Base-by-base conservation (phyloP, 768 basidiomycete species). In the Hydnum rufescens region DNA sequence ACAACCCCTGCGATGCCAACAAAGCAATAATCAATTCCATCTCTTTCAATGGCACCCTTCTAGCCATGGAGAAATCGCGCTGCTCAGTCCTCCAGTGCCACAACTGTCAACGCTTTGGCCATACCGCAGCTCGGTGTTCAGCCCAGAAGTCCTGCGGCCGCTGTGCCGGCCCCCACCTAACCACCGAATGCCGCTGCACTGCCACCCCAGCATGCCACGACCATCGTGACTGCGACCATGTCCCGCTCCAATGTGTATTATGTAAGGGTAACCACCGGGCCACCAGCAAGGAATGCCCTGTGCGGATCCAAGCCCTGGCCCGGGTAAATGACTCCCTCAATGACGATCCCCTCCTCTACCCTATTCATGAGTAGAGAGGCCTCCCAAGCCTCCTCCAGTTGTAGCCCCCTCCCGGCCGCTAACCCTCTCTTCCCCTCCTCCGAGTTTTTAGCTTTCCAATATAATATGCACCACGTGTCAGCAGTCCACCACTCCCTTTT, bases 61-160 rank as follows among this genome's bases (percentile, higher is more conserved):
- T 13, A 13, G 13, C 22, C 13, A 39, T 22, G 22, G 25, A 53
- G 28, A 54, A 54, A 34, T 30, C 49, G 23, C 53, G 49, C 18
- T 34, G 50, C 30, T 49, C 51, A 23, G 23, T 54, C 18, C 25
- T 51, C 29, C 53, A 54, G 34, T 54, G 53, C 39, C 53, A 54
- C 49, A 53, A 54, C 28, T 54, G 53, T 28, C 51, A 54, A 32
- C 47, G 47, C 4, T 51, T 51, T 32, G 49, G 49, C 29, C 53
- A 54, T 39, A 54, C 53, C 5, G 49, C 36, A 39, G 53, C 53
- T 23, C 26, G 49, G 23, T 54, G 53, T 48, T 22, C 47, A 19
- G 30, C 31, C 22, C n/a, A 13, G 13, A 13, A 13, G 36, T 13
- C 36, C 13, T 39, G 36, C 22, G 13, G 13, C 13, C 36, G 36